These are phyloP conservation scores for Paramecium octaurelia DNA, from an alignment of 73 alveolate species.

Conservation along the genomic window DNA sequence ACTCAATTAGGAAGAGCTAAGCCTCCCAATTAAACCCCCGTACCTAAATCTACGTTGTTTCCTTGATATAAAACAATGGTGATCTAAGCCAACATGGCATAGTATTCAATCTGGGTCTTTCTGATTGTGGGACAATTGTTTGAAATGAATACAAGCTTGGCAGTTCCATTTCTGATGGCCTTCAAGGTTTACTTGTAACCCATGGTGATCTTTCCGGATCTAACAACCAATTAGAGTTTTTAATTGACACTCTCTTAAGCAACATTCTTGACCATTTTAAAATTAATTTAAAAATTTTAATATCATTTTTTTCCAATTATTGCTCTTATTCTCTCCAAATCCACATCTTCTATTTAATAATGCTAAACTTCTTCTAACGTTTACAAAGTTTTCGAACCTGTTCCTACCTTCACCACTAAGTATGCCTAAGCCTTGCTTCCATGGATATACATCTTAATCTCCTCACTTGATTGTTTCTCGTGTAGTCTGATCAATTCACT, in stretches of 20 bases:
- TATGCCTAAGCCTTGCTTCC: constrained; percentile 4
- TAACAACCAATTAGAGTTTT: constrained; percentile 93
- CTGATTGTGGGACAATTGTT: constrained; percentile 98
- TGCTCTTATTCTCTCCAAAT: constrained; percentile 31
- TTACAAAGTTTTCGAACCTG: background rate
- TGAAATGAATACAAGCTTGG: constrained; percentile 87
- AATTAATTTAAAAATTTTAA: constrained; percentile 56
- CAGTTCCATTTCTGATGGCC: constrained; percentile 92
- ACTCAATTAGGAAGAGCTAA: constrained; percentile 39
- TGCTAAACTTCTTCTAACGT: background rate
- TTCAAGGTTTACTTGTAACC: constrained; percentile 96
- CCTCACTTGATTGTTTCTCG: background rate
- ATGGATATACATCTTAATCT: background rate
- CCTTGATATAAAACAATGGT: constrained; percentile 86
- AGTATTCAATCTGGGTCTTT: constrained; percentile 97
- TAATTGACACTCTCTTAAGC: constrained; percentile 88
- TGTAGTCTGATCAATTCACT: background rate
- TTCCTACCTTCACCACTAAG: background rate
- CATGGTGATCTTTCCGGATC: constrained; percentile 94
- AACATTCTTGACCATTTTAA: constrained; percentile 74
- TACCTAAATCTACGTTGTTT: constrained; percentile 89
- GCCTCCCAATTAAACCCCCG: constrained; percentile 25
- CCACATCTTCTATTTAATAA: background rate
- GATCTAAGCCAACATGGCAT: constrained; percentile 91
- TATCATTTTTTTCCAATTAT: background rate